Percentiles rank a stretch among this genome's conserved stretches.
These are phyloP conservation scores for Hanseniaspora gamundiae DNA, from an alignment of 1,139 yeast genomes.

Conservation along the genomic window DNA sequence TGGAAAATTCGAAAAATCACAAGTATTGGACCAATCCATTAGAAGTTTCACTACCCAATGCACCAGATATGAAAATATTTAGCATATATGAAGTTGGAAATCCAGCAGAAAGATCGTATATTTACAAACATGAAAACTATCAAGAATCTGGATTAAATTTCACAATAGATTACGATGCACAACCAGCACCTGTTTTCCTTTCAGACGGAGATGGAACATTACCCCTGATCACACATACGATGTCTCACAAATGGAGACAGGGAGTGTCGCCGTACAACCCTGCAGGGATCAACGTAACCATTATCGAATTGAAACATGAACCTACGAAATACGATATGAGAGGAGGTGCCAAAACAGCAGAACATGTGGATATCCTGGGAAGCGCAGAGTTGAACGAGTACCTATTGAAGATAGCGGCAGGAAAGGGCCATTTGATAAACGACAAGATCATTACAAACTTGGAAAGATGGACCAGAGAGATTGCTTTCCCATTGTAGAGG, in stretches of 20 bases:
- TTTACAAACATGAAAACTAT: slow-evolving; percentile 54
- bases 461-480: slow-evolving; percentile 32
- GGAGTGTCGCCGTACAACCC: slow-evolving; percentile 68
- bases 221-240: slow-evolving; percentile 68
- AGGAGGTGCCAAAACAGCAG: slow-evolving; percentile 97
- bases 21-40: slow-evolving; percentile 87
- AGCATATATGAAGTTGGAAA: slow-evolving; percentile 94
- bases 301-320: slow-evolving; percentile 86
- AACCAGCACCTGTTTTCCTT: slow-evolving; percentile 49
- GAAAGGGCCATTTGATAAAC: slow-evolving; percentile 54
- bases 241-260: slow-evolving; percentile 79
- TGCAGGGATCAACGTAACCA: slow-evolving; percentile 53
- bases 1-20: slow-evolving; percentile 51
- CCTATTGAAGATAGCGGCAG: slow-evolving; percentile 70
- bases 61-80: slow-evolving; percentile 81
- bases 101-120: slow-evolving; percentile 88
- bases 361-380: slow-evolving; percentile 92
- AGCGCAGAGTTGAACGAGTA: slow-evolving; percentile 85
- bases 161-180: slow-evolving; percentile 49
- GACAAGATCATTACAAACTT: slow-evolving; percentile 51
- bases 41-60: slow-evolving; percentile 82
- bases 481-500: slow-evolving; percentile 26
- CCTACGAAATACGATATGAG: slow-evolving; percentile 90
- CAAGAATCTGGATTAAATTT: slow-evolving; percentile 41
- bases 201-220: slow-evolving; percentile 97